These are phyloP conservation scores for Brasenia schreberi DNA, from an alignment of 164 flowering plant genomes.

Conservation along the genomic window DNA sequence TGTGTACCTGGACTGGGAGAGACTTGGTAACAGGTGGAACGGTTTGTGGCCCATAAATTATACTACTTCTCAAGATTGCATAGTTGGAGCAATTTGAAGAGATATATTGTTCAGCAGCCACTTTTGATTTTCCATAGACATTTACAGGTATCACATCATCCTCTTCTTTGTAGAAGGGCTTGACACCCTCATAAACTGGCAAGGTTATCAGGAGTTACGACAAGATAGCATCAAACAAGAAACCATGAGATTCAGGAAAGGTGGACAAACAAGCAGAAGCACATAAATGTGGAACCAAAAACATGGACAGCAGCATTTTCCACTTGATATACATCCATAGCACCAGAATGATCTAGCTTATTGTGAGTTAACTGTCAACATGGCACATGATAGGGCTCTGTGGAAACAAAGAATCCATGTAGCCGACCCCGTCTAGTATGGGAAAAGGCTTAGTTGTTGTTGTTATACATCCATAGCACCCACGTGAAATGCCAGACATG, in stretches of 20 bases:
- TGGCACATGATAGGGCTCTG: no score
- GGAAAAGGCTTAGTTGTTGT: no score
- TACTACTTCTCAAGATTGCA: constrained; percentile 93
- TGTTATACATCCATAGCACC: no score
- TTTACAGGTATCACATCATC: constrained; percentile 78
- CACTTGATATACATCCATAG: neutral
- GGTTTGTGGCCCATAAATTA: constrained; percentile 80
- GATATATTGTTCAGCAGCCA: constrained; percentile 71
- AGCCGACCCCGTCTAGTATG: no score
- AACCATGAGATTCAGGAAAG: neutral
- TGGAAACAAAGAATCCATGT: no score
- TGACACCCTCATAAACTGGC: constrained; percentile 86
- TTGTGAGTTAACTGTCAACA: no score
- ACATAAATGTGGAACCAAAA: neutral
- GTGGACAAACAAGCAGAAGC: neutral
- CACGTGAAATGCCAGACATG: no score
- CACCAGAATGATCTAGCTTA: no score
- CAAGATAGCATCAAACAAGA: neutral
- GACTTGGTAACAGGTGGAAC: constrained; percentile 72
- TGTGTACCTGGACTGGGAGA: constrained; percentile 80
- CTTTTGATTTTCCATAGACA: constrained; percentile 82
- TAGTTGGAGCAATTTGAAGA: constrained; percentile 43
- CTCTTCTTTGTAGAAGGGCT: constrained; percentile 89
- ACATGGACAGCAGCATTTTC: neutral
- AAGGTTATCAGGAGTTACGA: neutral